Evolutionary conservation across 148 eudicot species (phyloP).

Genomic region (Silene latifolia): DNA sequence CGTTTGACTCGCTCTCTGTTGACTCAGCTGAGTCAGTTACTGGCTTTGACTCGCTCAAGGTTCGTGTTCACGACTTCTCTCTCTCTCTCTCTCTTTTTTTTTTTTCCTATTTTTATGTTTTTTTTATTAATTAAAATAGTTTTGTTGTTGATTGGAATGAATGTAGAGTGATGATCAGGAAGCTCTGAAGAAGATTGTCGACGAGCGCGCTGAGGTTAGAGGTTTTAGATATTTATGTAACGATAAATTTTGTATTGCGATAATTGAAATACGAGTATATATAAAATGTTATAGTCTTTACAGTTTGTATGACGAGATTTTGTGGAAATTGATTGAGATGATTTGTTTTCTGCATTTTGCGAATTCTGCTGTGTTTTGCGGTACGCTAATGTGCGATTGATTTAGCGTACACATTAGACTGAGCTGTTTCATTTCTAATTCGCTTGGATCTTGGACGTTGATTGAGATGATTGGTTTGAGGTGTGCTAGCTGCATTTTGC

Average conservation of each 20-base stretch:
- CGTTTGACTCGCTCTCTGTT: constrained; percentile 28
- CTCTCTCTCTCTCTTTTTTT: neutral
- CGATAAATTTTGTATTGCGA: too few relatives aligned
- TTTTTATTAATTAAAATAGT: neutral
- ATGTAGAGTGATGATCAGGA: constrained; percentile 57
- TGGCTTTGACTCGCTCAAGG: constrained; percentile 72
- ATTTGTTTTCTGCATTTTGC: neutral
- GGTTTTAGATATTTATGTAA: constrained; percentile 18
- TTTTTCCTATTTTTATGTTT: neutral
- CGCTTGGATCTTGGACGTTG: neutral
- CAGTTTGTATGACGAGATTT: neutral
- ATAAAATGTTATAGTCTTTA: too few relatives aligned
- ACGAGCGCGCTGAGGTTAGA: constrained; percentile 17
- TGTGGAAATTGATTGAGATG: neutral
- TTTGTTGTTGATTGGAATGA: neutral
- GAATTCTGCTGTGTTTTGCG: neutral
- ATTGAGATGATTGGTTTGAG: neutral
- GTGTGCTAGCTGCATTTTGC: neutral
- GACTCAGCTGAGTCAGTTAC: constrained; percentile 38
- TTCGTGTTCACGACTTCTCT: constrained; percentile 1
- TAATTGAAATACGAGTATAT: too few relatives aligned
- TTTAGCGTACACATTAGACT: too few relatives aligned
- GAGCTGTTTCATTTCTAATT: too few relatives aligned
- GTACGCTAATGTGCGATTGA: neutral
- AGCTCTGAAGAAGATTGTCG: constrained; percentile 42